phyloP scores from a whole-genome alignment of 2,329 filamentous ascomycete genomes.

The Aspergillus versicolor region DNA sequence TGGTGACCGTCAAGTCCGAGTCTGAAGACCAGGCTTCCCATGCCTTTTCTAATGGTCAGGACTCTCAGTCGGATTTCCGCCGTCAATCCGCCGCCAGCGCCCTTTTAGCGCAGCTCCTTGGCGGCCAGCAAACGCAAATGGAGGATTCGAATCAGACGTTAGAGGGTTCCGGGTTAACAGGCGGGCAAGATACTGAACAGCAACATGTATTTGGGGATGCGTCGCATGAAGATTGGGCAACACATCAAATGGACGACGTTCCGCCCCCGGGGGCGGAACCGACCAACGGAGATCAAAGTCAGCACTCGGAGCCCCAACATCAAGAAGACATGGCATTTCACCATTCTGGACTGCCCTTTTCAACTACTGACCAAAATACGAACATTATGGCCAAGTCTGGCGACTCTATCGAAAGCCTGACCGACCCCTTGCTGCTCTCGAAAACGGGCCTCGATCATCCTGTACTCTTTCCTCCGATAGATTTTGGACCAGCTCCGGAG shows the following conservation, averaged over 20 bases:
- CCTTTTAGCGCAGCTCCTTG: constrained; percentile 42
- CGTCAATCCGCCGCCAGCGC: constrained; percentile 43
- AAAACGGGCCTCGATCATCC: constrained; percentile 31
- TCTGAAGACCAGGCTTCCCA: constrained; percentile 23
- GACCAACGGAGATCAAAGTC: constrained; percentile 12
- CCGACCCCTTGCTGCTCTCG: constrained; percentile 34
- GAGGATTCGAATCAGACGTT: constrained; percentile 12
- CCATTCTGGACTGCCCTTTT: constrained; percentile 10
- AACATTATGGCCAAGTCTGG: constrained; percentile 13
- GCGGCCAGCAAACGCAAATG: constrained; percentile 26
- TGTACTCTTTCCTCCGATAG: constrained; percentile 37
- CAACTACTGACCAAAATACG: constrained; percentile 11
- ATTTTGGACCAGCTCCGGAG: constrained; percentile 32
- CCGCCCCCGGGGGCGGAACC: constrained; percentile 9
- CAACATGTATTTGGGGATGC: constrained; percentile 6
- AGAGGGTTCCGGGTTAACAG: constrained; percentile 5
- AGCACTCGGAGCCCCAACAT: constrained; percentile 11
- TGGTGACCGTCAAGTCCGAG: constrained; percentile 33
- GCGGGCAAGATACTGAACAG: constrained; percentile 8
- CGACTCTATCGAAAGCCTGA: constrained; percentile 30
- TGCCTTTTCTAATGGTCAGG: constrained; percentile 21
- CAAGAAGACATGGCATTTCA: constrained; percentile 14
- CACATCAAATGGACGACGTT: constrained; percentile 9
- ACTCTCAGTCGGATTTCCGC: constrained; percentile 32
- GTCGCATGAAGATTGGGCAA: constrained; percentile 14